Base-by-base conservation (phyloP, 1,284 basidiomycete genomes). In the Microbotryum silenes-acaulis region DNA sequence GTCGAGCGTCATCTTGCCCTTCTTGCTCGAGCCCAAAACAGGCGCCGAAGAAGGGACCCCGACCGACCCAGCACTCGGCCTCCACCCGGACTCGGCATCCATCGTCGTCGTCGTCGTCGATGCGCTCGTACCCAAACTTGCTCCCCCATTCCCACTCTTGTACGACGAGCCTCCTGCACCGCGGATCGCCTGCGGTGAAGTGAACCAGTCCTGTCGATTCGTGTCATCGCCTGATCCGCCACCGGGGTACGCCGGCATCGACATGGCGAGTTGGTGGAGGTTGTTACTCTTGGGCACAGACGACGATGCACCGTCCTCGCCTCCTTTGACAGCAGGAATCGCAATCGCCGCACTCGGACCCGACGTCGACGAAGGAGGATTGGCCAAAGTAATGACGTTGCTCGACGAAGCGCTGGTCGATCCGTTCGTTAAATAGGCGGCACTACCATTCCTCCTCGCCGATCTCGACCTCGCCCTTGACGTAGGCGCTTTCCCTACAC, bases 401-500 rank as follows among this genome's bases (percentile, higher is more conserved):
- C 33, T n/a, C 48, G 56, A 21, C 50, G 20, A n/a, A 51, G 50
- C n/a, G 44, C 1, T 12, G 18, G 44, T 21, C 18, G 47, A 20
- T 18, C 47, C 29, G 10, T 50, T 23, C 31, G 33, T n/a, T 29
- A 44, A 21, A 10, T n/a, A 21, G 48, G n/a, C 65, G 7, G 55
- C 58, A 7, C 42, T 62, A 16, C 56, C 45, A n/a, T 42, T 59
- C 45, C 66, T 44, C 9, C 66, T 51, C 16, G 67, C 67, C 14
- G 52, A 56, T 1, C 67, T 57, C 4, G 53, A 57, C 6, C 67
- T 55, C 12, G 55, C 53, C 23, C 61, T 55, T 55, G 65, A 63
- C 4, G 61, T 42, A 18, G 67, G 64, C 23, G 67, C 62, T 20
- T 66, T 68, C 45, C 67, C 67, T 14, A 64, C 64, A 3, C 46